Percentiles rank a stretch among this genome's conserved stretches.
Conservation (phyloP, 1,284 basidiomycete genomes). For the Cutaneotrichosporon curvatum region DNA sequence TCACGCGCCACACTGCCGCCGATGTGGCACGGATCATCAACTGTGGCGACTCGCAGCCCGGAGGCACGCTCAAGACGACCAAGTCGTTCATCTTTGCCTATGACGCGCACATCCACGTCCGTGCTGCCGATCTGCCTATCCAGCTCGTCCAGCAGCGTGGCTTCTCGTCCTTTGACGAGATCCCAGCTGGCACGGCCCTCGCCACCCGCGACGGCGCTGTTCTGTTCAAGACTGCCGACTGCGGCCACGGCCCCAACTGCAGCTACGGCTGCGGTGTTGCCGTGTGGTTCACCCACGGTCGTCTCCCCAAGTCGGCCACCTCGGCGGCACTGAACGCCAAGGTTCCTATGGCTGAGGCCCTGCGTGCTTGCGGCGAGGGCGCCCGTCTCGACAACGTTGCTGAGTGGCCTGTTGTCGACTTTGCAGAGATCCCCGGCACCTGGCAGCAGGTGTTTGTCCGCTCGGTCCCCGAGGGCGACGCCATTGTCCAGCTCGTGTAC, state of each 20-base stretch:
- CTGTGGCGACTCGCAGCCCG: constrained; percentile 49
- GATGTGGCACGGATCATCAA: constrained; percentile 43
- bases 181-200: constrained; percentile 40
- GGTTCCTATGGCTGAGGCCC: constrained; percentile 44
- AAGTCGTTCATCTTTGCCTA: constrained; percentile 45
- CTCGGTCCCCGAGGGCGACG: constrained; percentile 30
- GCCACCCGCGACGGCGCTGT: constrained; percentile 47
- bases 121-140: constrained; percentile 20
- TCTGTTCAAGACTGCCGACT: constrained; percentile 41
- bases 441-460: constrained; percentile 49
- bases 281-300: constrained; percentile 48
- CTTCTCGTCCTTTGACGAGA: constrained; percentile 12
- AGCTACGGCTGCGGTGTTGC: constrained; percentile 33
- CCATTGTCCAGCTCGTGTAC: constrained; percentile 43
- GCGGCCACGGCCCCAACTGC: constrained; percentile 8
- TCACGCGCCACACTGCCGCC: constrained; percentile 38
- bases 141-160: constrained; percentile 19
- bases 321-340: constrained; percentile 45
- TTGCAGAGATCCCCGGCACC: constrained; percentile 35
- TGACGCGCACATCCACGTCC: constrained; percentile 43
- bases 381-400: constrained; percentile 32
- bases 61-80: constrained; percentile 41
- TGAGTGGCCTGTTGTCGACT: constrained; percentile 39
- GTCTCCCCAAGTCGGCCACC: constrained; percentile 44
- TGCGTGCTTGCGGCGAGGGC: constrained; percentile 36